Evolutionary conservation across 139 green algal species (phyloP), one percentile per base, ranked within the genome.

Genomic region (Chlamydomonas sp.): DNA sequence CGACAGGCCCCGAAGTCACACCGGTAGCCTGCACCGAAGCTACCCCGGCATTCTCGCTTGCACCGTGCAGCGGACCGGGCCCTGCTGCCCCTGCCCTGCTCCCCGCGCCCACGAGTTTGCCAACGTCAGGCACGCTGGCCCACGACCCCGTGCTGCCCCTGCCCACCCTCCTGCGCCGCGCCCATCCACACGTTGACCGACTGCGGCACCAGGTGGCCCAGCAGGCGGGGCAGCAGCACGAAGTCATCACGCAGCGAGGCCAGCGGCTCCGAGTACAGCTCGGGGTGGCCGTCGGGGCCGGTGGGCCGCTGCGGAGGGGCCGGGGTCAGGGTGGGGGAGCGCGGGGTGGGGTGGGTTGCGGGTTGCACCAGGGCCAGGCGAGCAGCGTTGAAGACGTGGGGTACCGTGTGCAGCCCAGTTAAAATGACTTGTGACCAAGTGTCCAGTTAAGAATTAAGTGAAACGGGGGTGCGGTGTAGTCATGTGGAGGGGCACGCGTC

Each of bases 131-230:
- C 31, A 63, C 14, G 14, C 69, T 8, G 12, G 14, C 69, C 7
- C 69, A 12, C 69, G 69, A 12, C 69, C 16, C 12, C 16, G 14
- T 61, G n/a, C 73, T 31, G 5, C 60, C n/a, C 64, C 49, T 58
- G 64, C 89, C 0, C 75, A 94, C 90, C 90, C 49, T 89, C 85
- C 20, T 59, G 20, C n/a, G 85, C 80, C 1, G 75, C 68, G 4
- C 93, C 94, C 88, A 96, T 95, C 94, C 94, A 97, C 83, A 97
- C 69, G 91, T 97, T 97, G 67, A 95, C 85, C 15, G 85, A 83
- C 82, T 96, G 94, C 3, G 96, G 96, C n/a, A 98, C 87, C 77
- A 98, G 91, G 72, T 93, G 78, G 49, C 91, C 93, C 88, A 94
- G 89, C 15, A 97, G 74, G 1, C 16, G 9, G 0, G 95, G 96